These are phyloP conservation scores for fission yeast (Schizosaccharomyces pombe) DNA, from an alignment of 805 yeast species.

Conservation along the genomic window ASM294v3 CU329670.1:385001-385500, in stretches of 20 bases:
- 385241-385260: not conserved
- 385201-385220: not conserved
- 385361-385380: too few relatives aligned
- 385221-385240: too few relatives aligned
- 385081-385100: not conserved
- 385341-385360: too few relatives aligned
- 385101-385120: not conserved
- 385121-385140: not conserved
- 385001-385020: not conserved
- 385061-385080: not conserved
- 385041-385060: not conserved
- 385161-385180: not conserved
- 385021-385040: not conserved
- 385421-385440: too few relatives aligned
- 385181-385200: not conserved
- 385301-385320: too few relatives aligned
- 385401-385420: too few relatives aligned
- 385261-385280: not conserved
- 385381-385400: too few relatives aligned
- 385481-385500: too few relatives aligned
- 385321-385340: too few relatives aligned
- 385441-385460: too few relatives aligned
- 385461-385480: too few relatives aligned
- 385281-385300: too few relatives aligned
- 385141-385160: not conserved